Base-by-base conservation (phyloP, 495 filamentous ascomycete species). In the Parmelia sp. region DNA sequence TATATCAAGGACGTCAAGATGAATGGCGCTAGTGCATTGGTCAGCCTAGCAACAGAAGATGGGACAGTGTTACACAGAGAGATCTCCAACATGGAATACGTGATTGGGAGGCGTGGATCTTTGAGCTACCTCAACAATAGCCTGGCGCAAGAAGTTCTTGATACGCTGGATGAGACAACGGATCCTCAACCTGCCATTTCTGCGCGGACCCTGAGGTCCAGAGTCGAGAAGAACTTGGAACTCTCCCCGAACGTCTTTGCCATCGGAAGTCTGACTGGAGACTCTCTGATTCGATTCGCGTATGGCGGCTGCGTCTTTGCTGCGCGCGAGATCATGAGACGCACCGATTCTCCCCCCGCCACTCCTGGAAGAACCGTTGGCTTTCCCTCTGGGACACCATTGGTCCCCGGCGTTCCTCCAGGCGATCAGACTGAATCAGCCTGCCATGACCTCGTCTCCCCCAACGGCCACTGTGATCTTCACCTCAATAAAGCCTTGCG, bases 231-330 rank as follows among this genome's bases (percentile, higher is more conserved):
- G 25, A 79, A 80, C 60, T 71, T 86, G 29, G 82, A 88, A 68
- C 74, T 88, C 62, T 77, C 82, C 0, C 77, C 72, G 3, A 73
- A 77, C 29, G 73, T 87, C n/a, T 87, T 84, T 69, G 80, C 83
- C 47, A 81, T 86, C 42, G 86, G 86, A 14, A 88, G 85, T 60
- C 67, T 88, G 59, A 84, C 84, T 0, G 86, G 86, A 2, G 86
- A 88, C 68, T 86, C 84, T 7, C 76, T 88, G 4, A 80, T 88
- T 37, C 78, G 86, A 3, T 88, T 86, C 67, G 82, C 84, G 1
- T 82, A 85, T 33, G 86, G 86, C 1, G 80, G 86, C 15, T 86
- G 86, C 66, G 79, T 82, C 10, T 83, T 80, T 68, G 77, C 81
- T 7, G 86, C 85, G 8, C 78, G 83, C 7, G 80, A 78, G 68